These are phyloP conservation scores for Lachnellula cervina DNA, from an alignment of 2,329 filamentous ascomycete genomes.

Conservation along the genomic window DNA sequence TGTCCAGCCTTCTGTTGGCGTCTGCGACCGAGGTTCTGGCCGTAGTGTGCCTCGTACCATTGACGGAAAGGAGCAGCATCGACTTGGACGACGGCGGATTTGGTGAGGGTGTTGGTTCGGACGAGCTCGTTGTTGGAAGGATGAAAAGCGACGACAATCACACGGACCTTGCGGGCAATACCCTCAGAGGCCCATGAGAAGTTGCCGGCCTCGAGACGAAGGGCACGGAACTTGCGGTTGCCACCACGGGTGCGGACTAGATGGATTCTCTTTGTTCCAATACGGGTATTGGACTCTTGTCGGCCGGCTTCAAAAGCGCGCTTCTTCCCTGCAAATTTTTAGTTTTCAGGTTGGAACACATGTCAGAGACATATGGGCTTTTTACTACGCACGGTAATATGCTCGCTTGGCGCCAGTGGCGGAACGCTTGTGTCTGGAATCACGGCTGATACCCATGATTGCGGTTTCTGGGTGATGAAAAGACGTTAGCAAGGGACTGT, in stretches of 20 bases:
- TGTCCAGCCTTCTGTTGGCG: slow-evolving; percentile 72
- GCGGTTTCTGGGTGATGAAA: slow-evolving; percentile 54
- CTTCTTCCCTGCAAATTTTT: slow-evolving; percentile 74
- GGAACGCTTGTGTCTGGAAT: slow-evolving; percentile 99
- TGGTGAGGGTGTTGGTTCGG: slow-evolving; percentile 99
- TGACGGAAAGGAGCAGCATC: slow-evolving; percentile 98
- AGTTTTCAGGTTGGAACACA: slow-evolving; percentile 67
- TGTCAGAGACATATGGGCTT: slow-evolving; percentile 62
- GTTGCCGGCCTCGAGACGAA: slow-evolving; percentile 98
- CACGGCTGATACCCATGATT: slow-evolving; percentile 99
- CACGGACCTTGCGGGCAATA: slow-evolving; percentile 96
- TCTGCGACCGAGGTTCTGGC: slow-evolving; percentile 79
- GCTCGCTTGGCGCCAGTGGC: slow-evolving; percentile 97
- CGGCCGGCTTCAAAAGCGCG: slow-evolving; percentile 99
- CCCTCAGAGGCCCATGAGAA: slow-evolving; percentile 99
- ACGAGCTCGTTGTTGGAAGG: slow-evolving; percentile 99
- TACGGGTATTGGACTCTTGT: slow-evolving; percentile 99
- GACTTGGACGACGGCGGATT: slow-evolving; percentile 96
- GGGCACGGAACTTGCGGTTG: slow-evolving; percentile 99
- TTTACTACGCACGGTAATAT: slow-evolving; percentile 76
- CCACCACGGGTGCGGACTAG: slow-evolving; percentile 95
- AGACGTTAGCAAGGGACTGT: slow-evolving; percentile 25
- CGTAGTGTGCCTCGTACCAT: slow-evolving; percentile 99
- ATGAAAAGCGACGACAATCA: slow-evolving; percentile 98
- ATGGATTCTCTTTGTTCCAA: slow-evolving; percentile 94